A percentile compares a stretch with the other conserved stretches of the same genome.
Evolutionary conservation across 768 basidiomycete species (phyloP).

Genomic region (Lentinus tigrinus): DNA sequence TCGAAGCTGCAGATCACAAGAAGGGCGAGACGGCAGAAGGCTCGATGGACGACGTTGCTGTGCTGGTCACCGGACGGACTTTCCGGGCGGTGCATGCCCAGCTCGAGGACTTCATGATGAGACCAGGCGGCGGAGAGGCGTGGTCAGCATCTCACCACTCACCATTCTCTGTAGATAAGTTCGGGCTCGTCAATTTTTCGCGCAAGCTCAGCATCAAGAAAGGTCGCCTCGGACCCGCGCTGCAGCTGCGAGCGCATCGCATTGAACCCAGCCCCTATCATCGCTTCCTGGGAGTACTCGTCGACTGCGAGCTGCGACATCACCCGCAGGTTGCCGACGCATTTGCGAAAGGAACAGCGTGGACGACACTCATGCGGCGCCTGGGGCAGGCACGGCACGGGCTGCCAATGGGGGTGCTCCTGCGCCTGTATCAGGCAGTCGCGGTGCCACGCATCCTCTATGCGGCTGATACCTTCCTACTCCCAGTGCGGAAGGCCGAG

Average conservation of each 20-base stretch:
- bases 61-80: constrained; percentile 3
- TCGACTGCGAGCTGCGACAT: constrained; percentile 31
- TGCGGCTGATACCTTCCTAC: constrained; percentile 8
- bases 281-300: constrained; percentile 32
- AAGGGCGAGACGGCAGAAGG: constrained; percentile 13
- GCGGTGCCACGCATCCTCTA: constrained; percentile 32
- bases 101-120: constrained; percentile 11
- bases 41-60: constrained; percentile 19
- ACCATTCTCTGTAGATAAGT: constrained; percentile 22
- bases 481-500: not conserved
- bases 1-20: constrained; percentile 8
- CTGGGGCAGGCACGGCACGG: constrained; percentile 24
- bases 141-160: constrained; percentile 31
- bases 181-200: constrained; percentile 6
- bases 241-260: not conserved
- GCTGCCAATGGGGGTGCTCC: constrained; percentile 6
- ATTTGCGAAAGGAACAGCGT: constrained; percentile 21
- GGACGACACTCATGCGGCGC: constrained; percentile 17
- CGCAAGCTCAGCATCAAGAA: not conserved
- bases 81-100: constrained; percentile 2
- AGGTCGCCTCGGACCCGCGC: constrained; percentile 1
- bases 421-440: constrained; percentile 25
- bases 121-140: constrained; percentile 21
- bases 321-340: constrained; percentile 18
- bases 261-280: constrained; percentile 19